Conservation (phyloP, 2,329 filamentous ascomycete genomes). For the Penicillium brevicompactum region DNA sequence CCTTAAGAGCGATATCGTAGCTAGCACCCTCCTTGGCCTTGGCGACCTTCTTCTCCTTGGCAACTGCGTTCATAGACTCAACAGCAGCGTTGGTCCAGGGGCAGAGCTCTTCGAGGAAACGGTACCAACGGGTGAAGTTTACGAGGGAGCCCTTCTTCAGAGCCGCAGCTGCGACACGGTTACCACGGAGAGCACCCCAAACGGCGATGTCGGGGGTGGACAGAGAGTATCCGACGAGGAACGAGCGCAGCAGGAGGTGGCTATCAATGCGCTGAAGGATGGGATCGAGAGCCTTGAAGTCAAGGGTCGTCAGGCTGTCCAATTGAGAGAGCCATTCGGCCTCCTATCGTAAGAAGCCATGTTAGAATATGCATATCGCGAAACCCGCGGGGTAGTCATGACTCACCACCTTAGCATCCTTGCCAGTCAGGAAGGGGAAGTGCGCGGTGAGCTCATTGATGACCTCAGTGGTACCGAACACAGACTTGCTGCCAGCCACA, state of each 20-base stretch:
- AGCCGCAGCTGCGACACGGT: conserved; percentile 79
- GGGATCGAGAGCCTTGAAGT: conserved; percentile 82
- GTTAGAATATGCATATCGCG: conserved; percentile 3
- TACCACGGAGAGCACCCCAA: conserved; percentile 80
- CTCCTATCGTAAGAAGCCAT: conserved; percentile 30
- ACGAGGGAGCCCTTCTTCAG: conserved; percentile 75
- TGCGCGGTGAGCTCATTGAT: conserved; percentile 36
- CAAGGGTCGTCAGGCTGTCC: conserved; percentile 56
- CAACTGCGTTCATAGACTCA: conserved; percentile 69
- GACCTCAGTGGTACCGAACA: conserved; percentile 33
- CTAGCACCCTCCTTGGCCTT: conserved; percentile 77
- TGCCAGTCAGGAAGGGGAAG: conserved; percentile 41
- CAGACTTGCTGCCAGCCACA: conserved; percentile 29
- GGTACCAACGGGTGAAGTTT: conserved; percentile 85
- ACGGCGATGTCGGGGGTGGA: conserved; percentile 77
- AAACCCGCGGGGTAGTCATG: conserved; percentile 3
- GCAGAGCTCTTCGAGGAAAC: conserved; percentile 78
- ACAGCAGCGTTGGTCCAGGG: conserved; percentile 73
- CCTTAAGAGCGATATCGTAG: conserved; percentile 84
- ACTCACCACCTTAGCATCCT: conserved; percentile 39
- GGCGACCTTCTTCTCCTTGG: conserved; percentile 68
- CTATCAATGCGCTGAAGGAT: conserved; percentile 78
- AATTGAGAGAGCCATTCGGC: conserved; percentile 61
- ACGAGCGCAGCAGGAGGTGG: conserved; percentile 82
- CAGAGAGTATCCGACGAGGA: conserved; percentile 78